phyloP scores from a whole-genome alignment of 176 grass and related monocot genomes.

The Alloteropsis semialata region DNA sequence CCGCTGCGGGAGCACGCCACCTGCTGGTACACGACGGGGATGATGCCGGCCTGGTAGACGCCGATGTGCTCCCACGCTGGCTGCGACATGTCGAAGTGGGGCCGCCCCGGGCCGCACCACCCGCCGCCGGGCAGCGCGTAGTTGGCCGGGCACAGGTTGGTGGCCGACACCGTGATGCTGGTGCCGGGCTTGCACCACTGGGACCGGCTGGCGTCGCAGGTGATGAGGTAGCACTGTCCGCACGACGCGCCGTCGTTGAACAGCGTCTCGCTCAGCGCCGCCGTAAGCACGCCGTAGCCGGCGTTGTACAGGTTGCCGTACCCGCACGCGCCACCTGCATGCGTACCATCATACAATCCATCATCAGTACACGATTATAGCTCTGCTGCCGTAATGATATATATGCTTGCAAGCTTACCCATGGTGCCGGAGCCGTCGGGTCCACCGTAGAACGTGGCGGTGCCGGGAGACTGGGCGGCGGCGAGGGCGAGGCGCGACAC shows the following conservation, averaged over 20 bases:
- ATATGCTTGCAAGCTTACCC: conserved; percentile 14
- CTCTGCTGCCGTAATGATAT: too few relatives aligned
- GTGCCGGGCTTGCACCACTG: conserved; percentile 19
- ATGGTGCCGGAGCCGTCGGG: conserved; percentile 39
- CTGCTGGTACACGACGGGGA: conserved; percentile 54
- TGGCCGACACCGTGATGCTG: conserved; percentile 34
- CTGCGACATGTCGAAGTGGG: conserved; percentile 75
- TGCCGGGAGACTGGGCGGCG: background rate
- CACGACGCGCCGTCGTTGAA: conserved; percentile 48
- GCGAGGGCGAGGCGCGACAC: background rate
- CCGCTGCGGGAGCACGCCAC: conserved; percentile 46
- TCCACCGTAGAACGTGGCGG: conserved; percentile 42
- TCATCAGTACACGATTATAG: background rate
- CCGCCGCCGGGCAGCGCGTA: conserved; percentile 40
- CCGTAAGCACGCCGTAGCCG: conserved; percentile 44
- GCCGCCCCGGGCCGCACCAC: conserved; percentile 53
- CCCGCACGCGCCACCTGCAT: conserved; percentile 54
- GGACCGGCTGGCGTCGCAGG: background rate
- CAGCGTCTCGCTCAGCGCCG: conserved; percentile 33
- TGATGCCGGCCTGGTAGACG: conserved; percentile 23
- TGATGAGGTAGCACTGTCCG: conserved; percentile 39
- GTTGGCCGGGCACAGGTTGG: conserved; percentile 53
- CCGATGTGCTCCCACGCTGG: conserved; percentile 52
- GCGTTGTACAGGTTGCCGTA: conserved; percentile 44
- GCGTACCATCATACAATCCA: too few relatives aligned